These are phyloP conservation scores for Chloranthus sessilifolius DNA, from an alignment of 164 flowering plant species.

Conservation along the genomic window DNA sequence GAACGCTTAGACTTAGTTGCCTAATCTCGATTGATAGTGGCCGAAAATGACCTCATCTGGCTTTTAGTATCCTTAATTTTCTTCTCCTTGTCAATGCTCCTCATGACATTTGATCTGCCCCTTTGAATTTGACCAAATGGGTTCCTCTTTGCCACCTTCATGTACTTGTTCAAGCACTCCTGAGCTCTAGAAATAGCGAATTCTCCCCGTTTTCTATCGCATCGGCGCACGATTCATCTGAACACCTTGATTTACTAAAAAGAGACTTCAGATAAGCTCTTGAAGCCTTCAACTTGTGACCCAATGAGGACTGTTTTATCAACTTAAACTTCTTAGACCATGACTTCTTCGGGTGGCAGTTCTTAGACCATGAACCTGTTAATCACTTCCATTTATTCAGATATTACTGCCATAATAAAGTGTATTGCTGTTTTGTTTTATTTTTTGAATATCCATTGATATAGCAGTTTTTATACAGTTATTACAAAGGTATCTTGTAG, in stretches of 20 bases:
- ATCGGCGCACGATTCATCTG: conserved; percentile 34
- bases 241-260: conserved; percentile 50
- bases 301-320: conserved; percentile 41
- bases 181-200: conserved; percentile 19
- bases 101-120: conserved; percentile 17
- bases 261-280: conserved; percentile 55
- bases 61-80: conserved; percentile 23
- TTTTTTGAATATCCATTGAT: too few species aligned
- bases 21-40: conserved; percentile 42
- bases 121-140: conserved; percentile 36
- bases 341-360: conserved; percentile 31
- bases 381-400: too few species aligned
- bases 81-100: conserved; percentile 26
- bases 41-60: conserved; percentile 62
- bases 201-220: conserved; percentile 22
- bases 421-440: too few species aligned
- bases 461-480: too few species aligned
- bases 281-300: conserved; percentile 59
- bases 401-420: too few species aligned
- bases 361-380: too few species aligned
- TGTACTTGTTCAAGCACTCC: conserved; percentile 34
- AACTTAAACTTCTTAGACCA: conserved; percentile 58
- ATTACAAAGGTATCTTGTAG: too few species aligned
- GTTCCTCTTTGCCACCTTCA: conserved; percentile 32
- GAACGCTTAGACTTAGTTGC: conserved; percentile 33